Conservation (phyloP, 2,329 filamentous ascomycete species). For the Teratosphaeria destructans region DNA sequence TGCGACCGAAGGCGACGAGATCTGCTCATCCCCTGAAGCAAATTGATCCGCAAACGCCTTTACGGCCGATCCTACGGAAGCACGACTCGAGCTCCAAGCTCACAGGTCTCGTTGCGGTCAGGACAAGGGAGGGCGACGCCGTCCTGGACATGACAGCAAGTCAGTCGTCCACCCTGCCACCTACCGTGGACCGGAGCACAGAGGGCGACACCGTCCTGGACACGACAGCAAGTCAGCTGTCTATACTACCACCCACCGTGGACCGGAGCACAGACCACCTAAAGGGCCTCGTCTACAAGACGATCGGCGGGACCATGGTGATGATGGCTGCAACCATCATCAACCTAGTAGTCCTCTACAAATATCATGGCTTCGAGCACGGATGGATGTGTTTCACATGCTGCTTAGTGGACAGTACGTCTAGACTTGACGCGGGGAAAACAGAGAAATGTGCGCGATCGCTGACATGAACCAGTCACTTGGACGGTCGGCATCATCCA, state of each 20-base stretch:
- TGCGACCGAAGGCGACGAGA: slow-evolving; percentile 5
- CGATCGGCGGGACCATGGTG: slow-evolving; percentile 27
- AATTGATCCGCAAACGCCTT: background rate
- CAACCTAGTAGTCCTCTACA: slow-evolving; percentile 27
- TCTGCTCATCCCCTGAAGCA: background rate
- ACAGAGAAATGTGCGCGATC: background rate
- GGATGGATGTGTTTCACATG: slow-evolving; percentile 32
- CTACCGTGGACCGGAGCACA: slow-evolving; percentile 10
- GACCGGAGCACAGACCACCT: slow-evolving; percentile 24
- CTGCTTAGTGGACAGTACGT: slow-evolving; percentile 22
- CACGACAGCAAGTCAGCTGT: background rate
- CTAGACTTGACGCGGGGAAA: background rate
- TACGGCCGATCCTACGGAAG: background rate
- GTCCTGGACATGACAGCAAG: background rate
- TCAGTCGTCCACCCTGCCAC: background rate
- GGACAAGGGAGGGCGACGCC: background rate
- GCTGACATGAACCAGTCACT: slow-evolving; percentile 4
- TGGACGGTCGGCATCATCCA: slow-evolving; percentile 9
- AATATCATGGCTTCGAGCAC: slow-evolving; percentile 24
- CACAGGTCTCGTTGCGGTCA: background rate
- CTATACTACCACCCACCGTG: background rate
- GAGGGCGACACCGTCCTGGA: background rate
- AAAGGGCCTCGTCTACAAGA: slow-evolving; percentile 30
- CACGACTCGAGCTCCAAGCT: background rate
- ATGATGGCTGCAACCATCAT: slow-evolving; percentile 30